Conservation (phyloP, 2,329 filamentous ascomycete genomes). For the Ceratocystis cacaofunesta region DNA sequence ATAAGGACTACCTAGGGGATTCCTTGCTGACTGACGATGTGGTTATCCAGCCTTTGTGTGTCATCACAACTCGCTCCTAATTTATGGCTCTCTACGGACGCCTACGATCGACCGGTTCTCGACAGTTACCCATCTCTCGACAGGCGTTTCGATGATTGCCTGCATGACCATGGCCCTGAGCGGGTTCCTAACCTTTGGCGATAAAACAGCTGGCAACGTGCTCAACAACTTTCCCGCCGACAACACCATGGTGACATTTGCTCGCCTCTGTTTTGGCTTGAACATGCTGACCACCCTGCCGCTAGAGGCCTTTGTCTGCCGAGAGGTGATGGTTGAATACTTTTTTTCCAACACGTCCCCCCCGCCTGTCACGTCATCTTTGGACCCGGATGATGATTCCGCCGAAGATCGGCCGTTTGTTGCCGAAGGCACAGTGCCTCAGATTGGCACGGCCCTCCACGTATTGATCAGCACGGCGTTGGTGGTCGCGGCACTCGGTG, state of each 20-base stretch:
- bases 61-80: slow-evolving; percentile 91
- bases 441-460: slow-evolving; percentile 52
- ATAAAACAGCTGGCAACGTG: slow-evolving; percentile 83
- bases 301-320: slow-evolving; percentile 91
- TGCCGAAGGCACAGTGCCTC: slow-evolving; percentile 14
- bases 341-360: slow-evolving; percentile 33
- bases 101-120: slow-evolving; percentile 93
- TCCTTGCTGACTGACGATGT: neutral
- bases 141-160: slow-evolving; percentile 75
- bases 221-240: slow-evolving; percentile 92
- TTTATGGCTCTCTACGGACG: slow-evolving; percentile 87
- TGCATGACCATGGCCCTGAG: slow-evolving; percentile 77
- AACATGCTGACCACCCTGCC: slow-evolving; percentile 98
- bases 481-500: slow-evolving; percentile 59
- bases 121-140: slow-evolving; percentile 85
- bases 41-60: slow-evolving; percentile 43
- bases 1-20: too few relatives aligned
- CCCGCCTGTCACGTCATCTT: neutral
- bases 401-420: slow-evolving; percentile 14
- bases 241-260: slow-evolving; percentile 88
- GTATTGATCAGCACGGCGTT: slow-evolving; percentile 72
- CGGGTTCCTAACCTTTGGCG: slow-evolving; percentile 86
- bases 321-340: slow-evolving; percentile 91
- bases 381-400: slow-evolving; percentile 6
- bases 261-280: slow-evolving; percentile 84